Base-by-base conservation (phyloP, 371 early-diverging fungal species). In the Mortierella sp. region DNA sequence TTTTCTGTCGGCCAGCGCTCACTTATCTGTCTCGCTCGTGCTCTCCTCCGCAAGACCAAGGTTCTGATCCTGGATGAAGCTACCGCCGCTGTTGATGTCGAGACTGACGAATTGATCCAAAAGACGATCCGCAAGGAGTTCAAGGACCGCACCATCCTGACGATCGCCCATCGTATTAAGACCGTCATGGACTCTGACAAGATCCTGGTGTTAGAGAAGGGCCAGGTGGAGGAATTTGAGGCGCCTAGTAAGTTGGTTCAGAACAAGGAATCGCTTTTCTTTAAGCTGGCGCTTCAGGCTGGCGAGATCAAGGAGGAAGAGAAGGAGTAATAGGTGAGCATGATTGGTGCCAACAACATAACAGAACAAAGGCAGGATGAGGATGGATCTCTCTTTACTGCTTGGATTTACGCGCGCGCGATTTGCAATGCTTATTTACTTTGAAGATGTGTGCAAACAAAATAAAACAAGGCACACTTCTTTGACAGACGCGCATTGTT, bases 121-220 rank as follows among this genome's bases (percentile, higher is more conserved):
- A 57, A 57, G 57, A 57, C 57, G 14, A 57, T 57, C 28, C 57
- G 57, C 57, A 57, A 57, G 57, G 57, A 57, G 57, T 57, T 57
- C 57, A 57, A 57, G 28, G 57, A 57, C 57, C 57, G 57, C 10
- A 57, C 57, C 0, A 57, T 78, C 91, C 89, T 88, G 5, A 80
- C 87, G 10, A 76, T 86, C 48, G 37, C 80, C 1, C 83, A 89
- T 72, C 78, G 81, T 28, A 51, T 37, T 21, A 70, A 48, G 82
- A 79, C 86, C 0, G 69, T 73, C 21, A 69, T 64, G 44, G 88
- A 89, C 5, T 97, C 95, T 80, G 97, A 97, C 86, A 89, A 90
- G 46, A 93, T 97, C 31, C 82, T 97, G 24, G 96, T 96, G 0
- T 85, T 97, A 67, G 95, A 96, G 78, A 91, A 92, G 57, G 96